Evolutionary conservation across 1,139 yeast genomes (phyloP).

Genomic region (Keqinozyma sinolaborantium): DNA sequence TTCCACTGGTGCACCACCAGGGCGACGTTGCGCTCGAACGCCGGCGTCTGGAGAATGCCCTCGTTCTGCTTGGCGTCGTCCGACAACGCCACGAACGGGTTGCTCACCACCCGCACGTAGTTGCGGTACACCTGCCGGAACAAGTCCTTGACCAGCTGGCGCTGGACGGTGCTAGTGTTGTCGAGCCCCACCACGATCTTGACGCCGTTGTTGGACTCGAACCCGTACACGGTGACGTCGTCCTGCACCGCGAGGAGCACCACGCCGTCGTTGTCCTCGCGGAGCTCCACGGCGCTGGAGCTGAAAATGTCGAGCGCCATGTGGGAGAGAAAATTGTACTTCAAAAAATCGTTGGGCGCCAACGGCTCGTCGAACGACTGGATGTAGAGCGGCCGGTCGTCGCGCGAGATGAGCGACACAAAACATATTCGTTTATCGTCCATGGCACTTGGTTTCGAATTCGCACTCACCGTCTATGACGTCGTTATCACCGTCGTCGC

Average conservation of each 20-base stretch:
- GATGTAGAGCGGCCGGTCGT: conserved; percentile 57
- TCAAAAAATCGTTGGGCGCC: conserved; percentile 44
- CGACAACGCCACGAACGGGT: conserved; percentile 46
- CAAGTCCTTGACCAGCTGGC: conserved; percentile 19
- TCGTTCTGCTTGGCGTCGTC: conserved; percentile 20
- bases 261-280: conserved; percentile 40
- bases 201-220: conserved; percentile 58
- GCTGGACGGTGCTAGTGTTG: conserved; percentile 6
- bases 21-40: conserved; percentile 37
- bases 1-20: conserved; percentile 33
- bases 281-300: conserved; percentile 42
- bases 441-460: neutral
- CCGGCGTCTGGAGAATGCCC: conserved; percentile 24
- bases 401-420: conserved; percentile 52
- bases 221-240: conserved; percentile 58
- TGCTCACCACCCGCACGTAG: conserved; percentile 50
- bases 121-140: conserved; percentile 45
- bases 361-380: conserved; percentile 40
- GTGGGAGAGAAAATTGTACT: conserved; percentile 61
- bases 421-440: conserved; percentile 29
- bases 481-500: conserved; percentile 9
- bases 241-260: conserved; percentile 57
- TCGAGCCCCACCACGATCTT: conserved; percentile 52
- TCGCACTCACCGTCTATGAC: conserved; percentile 3
- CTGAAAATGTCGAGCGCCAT: conserved; percentile 66